Evolutionary conservation across 164 flowering plant species (phyloP).

Genomic region (Magnolia officinalis): DNA sequence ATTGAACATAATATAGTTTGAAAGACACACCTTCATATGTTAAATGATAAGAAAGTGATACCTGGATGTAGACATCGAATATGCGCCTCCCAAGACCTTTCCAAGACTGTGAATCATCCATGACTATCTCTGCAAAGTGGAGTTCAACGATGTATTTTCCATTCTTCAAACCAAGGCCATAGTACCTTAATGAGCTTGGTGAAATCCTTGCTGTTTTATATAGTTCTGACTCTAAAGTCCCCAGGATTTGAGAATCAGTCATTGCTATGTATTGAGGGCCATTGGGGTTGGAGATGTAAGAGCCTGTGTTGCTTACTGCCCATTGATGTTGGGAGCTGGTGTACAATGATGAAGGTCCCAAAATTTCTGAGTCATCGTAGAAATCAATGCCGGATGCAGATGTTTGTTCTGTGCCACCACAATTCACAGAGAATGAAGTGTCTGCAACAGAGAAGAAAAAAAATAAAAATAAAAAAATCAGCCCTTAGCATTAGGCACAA

Average conservation of each 20-base stretch:
- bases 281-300: conserved; percentile 37
- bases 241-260: conserved; percentile 38
- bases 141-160: conserved; percentile 44
- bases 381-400: conserved; percentile 33
- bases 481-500: too few relatives aligned
- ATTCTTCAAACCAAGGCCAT: conserved; percentile 40
- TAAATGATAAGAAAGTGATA: conserved; percentile 7
- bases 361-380: conserved; percentile 32
- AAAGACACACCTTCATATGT: background rate
- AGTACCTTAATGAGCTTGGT: conserved; percentile 48
- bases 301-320: conserved; percentile 46
- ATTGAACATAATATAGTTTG: background rate
- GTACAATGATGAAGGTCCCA: conserved; percentile 40
- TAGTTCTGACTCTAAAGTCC: conserved; percentile 43
- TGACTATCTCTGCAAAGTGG: conserved; percentile 51
- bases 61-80: conserved; percentile 59
- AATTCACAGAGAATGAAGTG: conserved; percentile 39
- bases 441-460: background rate
- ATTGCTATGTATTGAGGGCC: conserved; percentile 30
- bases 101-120: conserved; percentile 43
- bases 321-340: conserved; percentile 27
- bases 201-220: conserved; percentile 50
- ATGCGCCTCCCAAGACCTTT: conserved; percentile 54
- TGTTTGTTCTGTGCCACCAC: conserved; percentile 38
- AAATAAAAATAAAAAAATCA: too few relatives aligned